Base-by-base conservation (phyloP, 148 eudicot species). In the Cornus kousa region DNA sequence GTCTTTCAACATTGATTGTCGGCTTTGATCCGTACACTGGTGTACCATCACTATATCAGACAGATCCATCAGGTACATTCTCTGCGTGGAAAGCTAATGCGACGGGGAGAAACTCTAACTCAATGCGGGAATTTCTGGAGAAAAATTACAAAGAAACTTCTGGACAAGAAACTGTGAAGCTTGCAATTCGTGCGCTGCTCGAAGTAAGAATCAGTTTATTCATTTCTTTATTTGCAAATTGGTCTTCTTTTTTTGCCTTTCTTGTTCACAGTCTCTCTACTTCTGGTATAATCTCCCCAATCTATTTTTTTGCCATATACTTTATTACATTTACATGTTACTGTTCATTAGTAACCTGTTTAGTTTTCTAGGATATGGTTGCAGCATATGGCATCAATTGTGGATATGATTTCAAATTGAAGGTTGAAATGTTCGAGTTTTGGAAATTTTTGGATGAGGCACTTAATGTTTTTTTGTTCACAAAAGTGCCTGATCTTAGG, bases 71-170 rank as follows among this genome's bases (percentile, higher is more conserved):
- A 14, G 99, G 99, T 24, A 96, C 99, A 11, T 96, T 96, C 84
- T 94, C 99, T 23, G 98, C 99, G 3, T 96, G 99, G 99, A 96
- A 96, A 84, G 99, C 99, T 74, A 96, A 96, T 87, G 97, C 98
- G 37, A 96, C 99, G 71, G 99, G 99, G 53, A 90, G 99, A 84
- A 96, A 96, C 88, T 96, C 98, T 24, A 96, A 96, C 73, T 96
- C 99, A 1, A 86, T 94, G 60, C 80, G 98, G 73, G 99, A 96
- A 80, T 96, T 89, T 80, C 75, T 96, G 86, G 99, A 93, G 85
- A 96, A 96, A 87, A 96, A 96, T 78, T 96, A 96, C 80, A 92
- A 87, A 78, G 99, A 96, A 87, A 93, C 98, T 55, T 91, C 98
- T 67, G 99, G 98, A 46, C 97, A 88, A 81, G 99, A 96, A 83